Evolutionary conservation across 2,329 filamentous ascomycete genomes (phyloP).

Genomic region (Fusarium sp.): DNA sequence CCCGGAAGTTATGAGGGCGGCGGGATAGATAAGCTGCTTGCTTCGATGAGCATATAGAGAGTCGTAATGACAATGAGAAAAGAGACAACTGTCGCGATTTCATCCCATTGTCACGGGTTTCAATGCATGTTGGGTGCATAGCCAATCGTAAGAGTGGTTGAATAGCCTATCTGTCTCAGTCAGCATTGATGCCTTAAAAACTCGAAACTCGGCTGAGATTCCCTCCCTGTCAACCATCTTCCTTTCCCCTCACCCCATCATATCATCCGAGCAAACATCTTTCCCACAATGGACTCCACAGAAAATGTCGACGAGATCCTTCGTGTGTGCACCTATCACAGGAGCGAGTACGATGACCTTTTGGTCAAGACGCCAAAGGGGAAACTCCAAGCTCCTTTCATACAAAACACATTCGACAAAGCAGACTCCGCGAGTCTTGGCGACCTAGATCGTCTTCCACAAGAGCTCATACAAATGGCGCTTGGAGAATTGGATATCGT

Average conservation of each 20-base stretch:
- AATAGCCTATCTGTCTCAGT: neutral
- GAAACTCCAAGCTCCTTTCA: constrained; percentile 16
- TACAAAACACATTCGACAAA: neutral
- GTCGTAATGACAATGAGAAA: neutral
- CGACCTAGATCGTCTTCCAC: neutral
- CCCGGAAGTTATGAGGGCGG: neutral
- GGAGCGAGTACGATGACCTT: constrained; percentile 16
- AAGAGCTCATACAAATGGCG: constrained; percentile 14
- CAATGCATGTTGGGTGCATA: neutral
- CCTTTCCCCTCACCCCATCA: neutral
- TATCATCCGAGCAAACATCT: neutral
- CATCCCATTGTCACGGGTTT: neutral
- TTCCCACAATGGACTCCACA: neutral
- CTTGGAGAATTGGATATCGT: constrained; percentile 11
- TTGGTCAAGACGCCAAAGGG: neutral
- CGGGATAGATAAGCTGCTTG: constrained; percentile 17
- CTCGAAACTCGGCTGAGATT: neutral
- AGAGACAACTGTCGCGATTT: neutral
- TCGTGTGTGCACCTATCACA: constrained; percentile 18
- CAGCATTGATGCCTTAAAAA: constrained; percentile 3
- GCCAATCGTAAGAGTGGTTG: neutral
- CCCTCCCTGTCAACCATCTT: neutral
- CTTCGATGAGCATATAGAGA: constrained; percentile 1
- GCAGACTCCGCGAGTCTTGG: neutral
- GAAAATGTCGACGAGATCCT: neutral